Evolutionary conservation across 306 rosid species (phyloP).

Genomic region (Abrus precatorius): DNA sequence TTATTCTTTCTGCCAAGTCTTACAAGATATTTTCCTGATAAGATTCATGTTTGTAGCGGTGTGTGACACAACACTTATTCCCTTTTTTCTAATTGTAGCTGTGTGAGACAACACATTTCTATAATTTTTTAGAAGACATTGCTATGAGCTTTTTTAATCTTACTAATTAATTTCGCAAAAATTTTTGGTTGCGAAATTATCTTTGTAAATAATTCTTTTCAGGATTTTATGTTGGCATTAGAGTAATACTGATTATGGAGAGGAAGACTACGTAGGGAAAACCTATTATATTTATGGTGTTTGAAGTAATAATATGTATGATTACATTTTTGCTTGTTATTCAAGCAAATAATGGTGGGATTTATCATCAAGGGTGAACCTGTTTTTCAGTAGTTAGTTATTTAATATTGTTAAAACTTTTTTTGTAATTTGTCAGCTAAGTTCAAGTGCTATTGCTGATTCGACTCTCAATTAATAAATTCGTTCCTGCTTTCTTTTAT

Average conservation of each 20-base stretch:
- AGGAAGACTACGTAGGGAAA: background rate
- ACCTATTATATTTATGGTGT: background rate
- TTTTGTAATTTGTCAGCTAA: too few relatives aligned
- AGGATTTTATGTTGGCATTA: background rate
- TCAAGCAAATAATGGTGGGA: background rate
- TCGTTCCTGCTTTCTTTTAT: too few relatives aligned
- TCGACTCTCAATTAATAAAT: too few relatives aligned
- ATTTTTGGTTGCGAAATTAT: constrained; percentile 27
- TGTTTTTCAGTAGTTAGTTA: too few relatives aligned
- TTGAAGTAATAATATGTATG: background rate
- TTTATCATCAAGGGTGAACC: background rate
- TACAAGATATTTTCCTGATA: constrained; percentile 61
- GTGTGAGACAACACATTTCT: too few relatives aligned
- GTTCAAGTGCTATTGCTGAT: too few relatives aligned
- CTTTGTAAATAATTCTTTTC: background rate
- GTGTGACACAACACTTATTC: background rate
- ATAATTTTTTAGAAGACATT: background rate
- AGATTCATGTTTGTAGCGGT: background rate
- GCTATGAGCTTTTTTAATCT: background rate
- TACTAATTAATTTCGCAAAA: background rate
- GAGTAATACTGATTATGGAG: background rate
- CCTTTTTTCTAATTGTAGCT: background rate
- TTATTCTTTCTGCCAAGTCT: constrained; percentile 54
- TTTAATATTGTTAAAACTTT: too few relatives aligned
- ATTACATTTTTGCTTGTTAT: background rate